Conservation (phyloP, 805 yeast species). For the Clavispora asparagi region DNA sequence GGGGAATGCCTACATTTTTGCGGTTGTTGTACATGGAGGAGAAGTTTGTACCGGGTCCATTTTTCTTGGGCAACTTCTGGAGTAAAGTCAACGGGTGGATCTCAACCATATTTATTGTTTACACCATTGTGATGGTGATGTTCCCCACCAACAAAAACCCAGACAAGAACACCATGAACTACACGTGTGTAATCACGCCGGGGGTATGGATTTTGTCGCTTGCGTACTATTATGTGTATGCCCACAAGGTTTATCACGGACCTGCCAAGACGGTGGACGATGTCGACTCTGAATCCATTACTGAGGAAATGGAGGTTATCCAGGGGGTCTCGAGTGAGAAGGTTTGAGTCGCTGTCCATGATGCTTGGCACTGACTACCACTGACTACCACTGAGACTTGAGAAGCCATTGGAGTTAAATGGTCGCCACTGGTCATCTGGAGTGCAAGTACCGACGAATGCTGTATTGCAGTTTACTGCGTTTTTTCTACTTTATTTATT, state of each 20-base stretch:
- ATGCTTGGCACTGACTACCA: too few relatives aligned
- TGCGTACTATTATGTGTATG: conserved; percentile 47
- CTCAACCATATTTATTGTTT: conserved; percentile 47
- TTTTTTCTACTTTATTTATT: too few relatives aligned
- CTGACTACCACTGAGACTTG: too few relatives aligned
- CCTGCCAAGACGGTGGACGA: conserved; percentile 36
- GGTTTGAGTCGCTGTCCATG: too few relatives aligned
- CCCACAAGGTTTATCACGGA: conserved; percentile 52
- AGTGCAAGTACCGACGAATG: too few relatives aligned
- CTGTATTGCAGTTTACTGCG: too few relatives aligned
- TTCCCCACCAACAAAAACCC: conserved; percentile 49
- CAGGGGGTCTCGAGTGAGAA: not conserved
- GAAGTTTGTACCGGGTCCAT: conserved; percentile 61
- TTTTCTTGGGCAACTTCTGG: conserved; percentile 49
- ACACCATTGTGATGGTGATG: conserved; percentile 53
- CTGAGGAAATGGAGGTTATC: not conserved
- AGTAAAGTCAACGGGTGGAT: conserved; percentile 42
- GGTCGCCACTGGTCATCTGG: too few relatives aligned
- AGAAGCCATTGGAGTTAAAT: too few relatives aligned
- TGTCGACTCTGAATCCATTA: conserved; percentile 2
- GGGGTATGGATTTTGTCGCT: conserved; percentile 54
- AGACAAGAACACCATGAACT: conserved; percentile 54
- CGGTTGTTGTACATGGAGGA: conserved; percentile 41
- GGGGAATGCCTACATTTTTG: conserved; percentile 55
- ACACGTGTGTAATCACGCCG: conserved; percentile 59